Evolutionary conservation across 2,329 filamentous ascomycete genomes (phyloP).

Genomic region (Atkinsonella hypoxylon): DNA sequence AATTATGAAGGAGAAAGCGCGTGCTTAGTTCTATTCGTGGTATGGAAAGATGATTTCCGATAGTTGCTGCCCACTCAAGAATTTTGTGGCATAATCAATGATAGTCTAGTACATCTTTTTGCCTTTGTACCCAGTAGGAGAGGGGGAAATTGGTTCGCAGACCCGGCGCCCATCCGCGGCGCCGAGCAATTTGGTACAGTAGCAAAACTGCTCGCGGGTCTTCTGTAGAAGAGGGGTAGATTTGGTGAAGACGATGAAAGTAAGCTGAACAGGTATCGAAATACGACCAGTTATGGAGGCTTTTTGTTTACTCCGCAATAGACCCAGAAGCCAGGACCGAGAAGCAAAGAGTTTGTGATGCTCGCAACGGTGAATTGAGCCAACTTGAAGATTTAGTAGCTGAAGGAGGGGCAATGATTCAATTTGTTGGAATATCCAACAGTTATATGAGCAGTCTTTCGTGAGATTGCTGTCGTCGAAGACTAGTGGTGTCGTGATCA

Average conservation of each 20-base stretch:
- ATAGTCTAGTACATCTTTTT: background rate
- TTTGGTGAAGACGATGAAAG: background rate
- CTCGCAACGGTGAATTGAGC: conserved; percentile 64
- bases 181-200: conserved; percentile 20
- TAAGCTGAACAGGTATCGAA: background rate
- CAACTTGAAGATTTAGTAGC: conserved; percentile 68
- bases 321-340: conserved; percentile 87
- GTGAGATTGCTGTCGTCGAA: background rate
- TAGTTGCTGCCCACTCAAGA: conserved; percentile 18
- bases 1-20: background rate
- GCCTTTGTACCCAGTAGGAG: background rate
- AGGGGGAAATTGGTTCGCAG: background rate
- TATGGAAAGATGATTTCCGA: background rate
- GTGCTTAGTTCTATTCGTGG: background rate
- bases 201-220: conserved; percentile 14
- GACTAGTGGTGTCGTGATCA: background rate
- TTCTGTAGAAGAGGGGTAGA: background rate
- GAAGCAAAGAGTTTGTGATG: conserved; percentile 73
- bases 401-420: background rate
- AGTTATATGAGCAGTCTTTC: background rate
- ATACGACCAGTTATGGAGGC: conserved; percentile 68
- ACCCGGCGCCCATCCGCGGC: conserved; percentile 25
- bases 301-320: conserved; percentile 94
- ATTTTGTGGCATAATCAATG: conserved; percentile 1
- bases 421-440: background rate